Percentiles rank a stretch among this genome's conserved stretches.
phyloP scores from a whole-genome alignment of 148 eudicot genomes.

The Suaeda aralocaspica region DNA sequence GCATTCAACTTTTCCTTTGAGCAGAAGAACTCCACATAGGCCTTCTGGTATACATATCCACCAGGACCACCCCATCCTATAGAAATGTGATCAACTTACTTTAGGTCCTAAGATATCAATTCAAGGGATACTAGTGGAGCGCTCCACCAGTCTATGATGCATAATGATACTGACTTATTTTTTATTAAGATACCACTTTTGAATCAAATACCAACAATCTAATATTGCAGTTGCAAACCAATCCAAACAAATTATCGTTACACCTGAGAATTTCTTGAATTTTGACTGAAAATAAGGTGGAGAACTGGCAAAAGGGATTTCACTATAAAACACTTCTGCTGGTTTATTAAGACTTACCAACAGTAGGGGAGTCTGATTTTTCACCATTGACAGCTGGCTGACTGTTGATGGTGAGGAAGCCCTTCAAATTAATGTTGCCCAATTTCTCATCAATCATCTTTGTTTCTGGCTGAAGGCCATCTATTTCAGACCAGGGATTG shows the following conservation, averaged over 20 bases:
- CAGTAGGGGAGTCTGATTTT: constrained; percentile 70
- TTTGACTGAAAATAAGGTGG: neutral
- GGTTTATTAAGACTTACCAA: constrained; percentile 48
- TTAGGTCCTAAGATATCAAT: neutral
- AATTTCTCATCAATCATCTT: constrained; percentile 73
- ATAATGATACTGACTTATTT: neutral
- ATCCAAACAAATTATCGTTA: neutral
- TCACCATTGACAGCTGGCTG: constrained; percentile 95
- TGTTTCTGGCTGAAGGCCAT: constrained; percentile 97
- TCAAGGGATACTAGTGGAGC: neutral
- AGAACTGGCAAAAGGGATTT: neutral
- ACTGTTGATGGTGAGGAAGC: constrained; percentile 90
- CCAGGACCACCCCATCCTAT: constrained; percentile 95
- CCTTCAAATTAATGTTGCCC: constrained; percentile 59
- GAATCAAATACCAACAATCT: neutral
- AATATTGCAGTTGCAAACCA: neutral
- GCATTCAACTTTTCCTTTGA: constrained; percentile 65
- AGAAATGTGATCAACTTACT: neutral
- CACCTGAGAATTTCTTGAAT: neutral
- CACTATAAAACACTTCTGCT: neutral
- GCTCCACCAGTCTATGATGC: neutral
- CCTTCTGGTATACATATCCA: constrained; percentile 93
- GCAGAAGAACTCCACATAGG: constrained; percentile 86
- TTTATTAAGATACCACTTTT: no score
- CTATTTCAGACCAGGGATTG: constrained; percentile 94